Conservation (phyloP, 2,329 filamentous ascomycete genomes). For the Rutstroemia sp. region DNA sequence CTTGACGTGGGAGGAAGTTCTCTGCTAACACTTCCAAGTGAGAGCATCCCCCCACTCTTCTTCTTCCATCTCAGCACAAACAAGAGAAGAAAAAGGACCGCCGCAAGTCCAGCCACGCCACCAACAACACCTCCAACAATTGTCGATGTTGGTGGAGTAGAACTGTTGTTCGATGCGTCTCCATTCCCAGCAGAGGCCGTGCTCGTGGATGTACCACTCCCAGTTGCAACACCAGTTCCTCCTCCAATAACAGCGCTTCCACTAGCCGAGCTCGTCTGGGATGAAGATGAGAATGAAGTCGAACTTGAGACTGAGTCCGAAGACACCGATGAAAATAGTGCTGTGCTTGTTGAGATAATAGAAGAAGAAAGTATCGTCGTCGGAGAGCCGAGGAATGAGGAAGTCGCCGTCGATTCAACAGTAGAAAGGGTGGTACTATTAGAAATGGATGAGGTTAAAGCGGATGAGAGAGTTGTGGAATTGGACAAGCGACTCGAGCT, state of each 20-base stretch:
- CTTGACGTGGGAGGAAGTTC: slow-evolving; percentile 26
- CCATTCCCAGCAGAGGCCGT: slow-evolving; percentile 15
- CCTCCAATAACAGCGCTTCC: slow-evolving; percentile 11
- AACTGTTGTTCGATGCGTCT: slow-evolving; percentile 8
- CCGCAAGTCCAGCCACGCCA: slow-evolving; percentile 46
- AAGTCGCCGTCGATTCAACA: slow-evolving; percentile 3
- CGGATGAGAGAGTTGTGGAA: slow-evolving; percentile 8
- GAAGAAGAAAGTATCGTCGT: slow-evolving; percentile 9
- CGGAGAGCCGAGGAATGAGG: slow-evolving; percentile 11
- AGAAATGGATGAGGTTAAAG: slow-evolving; percentile 11
- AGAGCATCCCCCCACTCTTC: slow-evolving; percentile 34
- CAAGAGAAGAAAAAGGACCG: slow-evolving; percentile 47
- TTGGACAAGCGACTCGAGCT: slow-evolving; percentile 15
- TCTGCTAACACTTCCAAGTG: slow-evolving; percentile 32
- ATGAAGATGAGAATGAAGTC: slow-evolving; percentile 3
- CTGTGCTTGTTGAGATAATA: slow-evolving; percentile 3
- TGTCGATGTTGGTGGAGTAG: slow-evolving; percentile 21
- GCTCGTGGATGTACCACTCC: slow-evolving; percentile 12
- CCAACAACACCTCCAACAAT: slow-evolving; percentile 28
- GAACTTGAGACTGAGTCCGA: slow-evolving; percentile 3
- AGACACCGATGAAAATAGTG: not conserved
- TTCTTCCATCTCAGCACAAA: slow-evolving; percentile 49
- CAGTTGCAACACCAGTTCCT: slow-evolving; percentile 6
- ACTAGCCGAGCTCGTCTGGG: slow-evolving; percentile 7
- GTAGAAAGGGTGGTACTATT: slow-evolving; percentile 1